Base-by-base conservation (phyloP, 768 basidiomycete species). In the Phylloporus sp. region DNA sequence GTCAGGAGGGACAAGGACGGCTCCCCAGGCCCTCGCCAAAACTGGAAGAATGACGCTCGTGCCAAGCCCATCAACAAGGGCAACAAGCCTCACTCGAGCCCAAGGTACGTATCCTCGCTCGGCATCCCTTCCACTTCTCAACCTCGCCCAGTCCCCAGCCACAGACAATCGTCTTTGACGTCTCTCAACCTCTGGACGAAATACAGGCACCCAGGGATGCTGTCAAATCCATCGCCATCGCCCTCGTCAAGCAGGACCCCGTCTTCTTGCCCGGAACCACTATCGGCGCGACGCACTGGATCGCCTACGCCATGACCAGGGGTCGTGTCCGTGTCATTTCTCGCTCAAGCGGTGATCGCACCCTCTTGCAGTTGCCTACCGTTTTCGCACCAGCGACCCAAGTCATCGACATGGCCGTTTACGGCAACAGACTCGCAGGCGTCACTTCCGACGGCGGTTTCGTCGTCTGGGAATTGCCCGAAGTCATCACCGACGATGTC, bases 281-380 rank as follows among this genome's bases (percentile, higher is more conserved):
- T 26, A 91, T 92, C 44, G 90, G 90, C 9, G 90, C 90, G 13
- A 90, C 90, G 5, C 86, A 89, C 60, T 92, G 90, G 87, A 90
- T 92, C 48, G 90, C 90, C 14, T 91, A 92, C 58, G 90, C 89
- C 21, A 92, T 92, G 90, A 90, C 86, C 5, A 81, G 84, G 70
- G 87, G 85, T 80, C 88, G 90, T 49, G 85, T 92, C 41, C 85
- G 90, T 35, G 85, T 92, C 42, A 92, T 91, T 49, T 91, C 89
- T 18, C 79, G 90, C 42, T 87, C 88, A 20, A 90, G 88, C 54
- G 90, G 90, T 29, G 88, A 90, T 64, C 82, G 90, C 42, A 90
- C 90, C 7, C 70, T 92, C 3, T 75, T 92, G n/a, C 86, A 90
- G 58, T 71, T 91, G 36, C 83, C 80, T 14, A 62, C 66, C 9